Evolutionary conservation across 306 rosid genomes (phyloP).

Genomic region (Erythrophleum fordii): DNA sequence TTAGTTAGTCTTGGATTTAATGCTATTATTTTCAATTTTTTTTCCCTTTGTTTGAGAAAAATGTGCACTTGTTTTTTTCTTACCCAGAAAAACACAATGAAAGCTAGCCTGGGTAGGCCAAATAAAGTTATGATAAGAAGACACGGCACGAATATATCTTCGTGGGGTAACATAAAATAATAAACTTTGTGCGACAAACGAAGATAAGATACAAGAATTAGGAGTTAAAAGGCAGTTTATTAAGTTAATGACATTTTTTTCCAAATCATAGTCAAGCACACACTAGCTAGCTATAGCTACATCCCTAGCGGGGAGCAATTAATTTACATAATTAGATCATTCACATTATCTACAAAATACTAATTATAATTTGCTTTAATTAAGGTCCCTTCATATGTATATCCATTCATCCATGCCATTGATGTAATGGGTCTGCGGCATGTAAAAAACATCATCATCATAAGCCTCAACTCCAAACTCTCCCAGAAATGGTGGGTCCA

Average conservation of each 20-base stretch:
- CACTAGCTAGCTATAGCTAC: constrained; percentile 36
- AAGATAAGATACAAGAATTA: background rate
- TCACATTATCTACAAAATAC: constrained; percentile 65
- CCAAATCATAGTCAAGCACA: constrained; percentile 50
- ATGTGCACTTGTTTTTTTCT: too few relatives aligned
- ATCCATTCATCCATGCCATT: constrained; percentile 69
- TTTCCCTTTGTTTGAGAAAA: too few relatives aligned
- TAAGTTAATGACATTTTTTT: constrained; percentile 42
- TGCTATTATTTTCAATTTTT: background rate
- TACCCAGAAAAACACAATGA: background rate
- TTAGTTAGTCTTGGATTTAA: constrained; percentile 9
- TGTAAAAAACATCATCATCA: constrained; percentile 51
- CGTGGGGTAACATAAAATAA: constrained; percentile 16
- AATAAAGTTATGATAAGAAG: constrained; percentile 17
- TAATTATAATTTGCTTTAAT: background rate
- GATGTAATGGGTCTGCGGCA: constrained; percentile 48
- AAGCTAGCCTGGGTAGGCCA: constrained; percentile 10
- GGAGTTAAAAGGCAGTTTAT: constrained; percentile 37
- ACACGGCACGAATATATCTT: constrained; percentile 3
- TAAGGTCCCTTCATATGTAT: constrained; percentile 42
- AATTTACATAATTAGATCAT: constrained; percentile 44
- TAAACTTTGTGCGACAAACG: background rate
- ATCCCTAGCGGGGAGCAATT: constrained; percentile 12
- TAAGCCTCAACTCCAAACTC: constrained; percentile 64
- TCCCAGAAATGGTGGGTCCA: constrained; percentile 63